Evolutionary conservation across 768 basidiomycete species (phyloP), one percentile per base, ranked within the genome.

Genomic region (Termitomyces sp.): DNA sequence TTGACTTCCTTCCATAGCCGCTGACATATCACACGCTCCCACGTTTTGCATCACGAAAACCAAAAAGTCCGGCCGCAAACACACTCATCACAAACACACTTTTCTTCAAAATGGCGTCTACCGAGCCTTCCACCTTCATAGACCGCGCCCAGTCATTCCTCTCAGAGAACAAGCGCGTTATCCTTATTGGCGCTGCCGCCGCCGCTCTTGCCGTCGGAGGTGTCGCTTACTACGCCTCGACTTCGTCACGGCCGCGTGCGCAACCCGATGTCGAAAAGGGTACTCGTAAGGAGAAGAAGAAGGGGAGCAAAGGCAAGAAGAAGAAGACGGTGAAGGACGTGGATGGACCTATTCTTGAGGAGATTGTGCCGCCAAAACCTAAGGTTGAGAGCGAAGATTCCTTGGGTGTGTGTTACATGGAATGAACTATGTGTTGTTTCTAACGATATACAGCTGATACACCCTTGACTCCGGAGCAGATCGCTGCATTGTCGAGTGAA

Each of bases 331-430:
- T 67, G 12, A 85, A 82, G 66, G 83, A 83, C 59, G 59, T 71
- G 31, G 84, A 90, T 59, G 87, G 88, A 0, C 93, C 93, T 38
- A 76, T 96, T 41, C 71, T 96, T 47, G 92, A 95, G 77, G 92
- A 95, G 70, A 68, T 80, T 53, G 79, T 77, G 32, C 60, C 45
- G 37, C 56, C 62, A 40, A 46, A 68, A 52, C 77, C 86, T 4
- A 75, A 71, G 61, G 70, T 68, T 41, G 70, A 73, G 47, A 71
- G 65, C 41, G 71, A 71, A 44, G 62, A 72, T 47, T 68, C 74
- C 71, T 40, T 53, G 65, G 54, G 60, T 66, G 27, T 57, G 55
- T 43, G 27, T 27, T 23, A 23, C 38, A 53, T 59, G 44, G 46
- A 52, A 60, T 58, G 4, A 14, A 35, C 23, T 45, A 21, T 43